Percentiles rank a stretch among this genome's conserved stretches.
phyloP scores from a whole-genome alignment of 148 eudicot species.

The Cornus florida region DNA sequence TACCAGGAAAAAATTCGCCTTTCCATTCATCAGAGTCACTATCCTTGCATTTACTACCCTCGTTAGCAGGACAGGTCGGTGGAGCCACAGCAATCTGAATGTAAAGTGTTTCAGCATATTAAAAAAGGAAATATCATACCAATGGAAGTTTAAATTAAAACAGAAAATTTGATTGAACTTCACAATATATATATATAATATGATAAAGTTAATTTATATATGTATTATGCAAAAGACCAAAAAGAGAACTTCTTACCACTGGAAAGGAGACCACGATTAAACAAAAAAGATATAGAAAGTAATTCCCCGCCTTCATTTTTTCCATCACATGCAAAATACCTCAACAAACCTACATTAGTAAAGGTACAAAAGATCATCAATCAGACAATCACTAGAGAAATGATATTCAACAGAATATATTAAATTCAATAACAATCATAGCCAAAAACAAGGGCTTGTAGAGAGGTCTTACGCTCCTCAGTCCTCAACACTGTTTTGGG shows the following conservation, averaged over 20 bases:
- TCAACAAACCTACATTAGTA: slow-evolving; percentile 16
- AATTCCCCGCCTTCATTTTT: slow-evolving; percentile 27
- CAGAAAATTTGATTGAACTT: background rate
- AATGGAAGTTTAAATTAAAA: too few relatives aligned
- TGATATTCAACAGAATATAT: too few relatives aligned
- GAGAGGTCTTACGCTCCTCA: too few relatives aligned
- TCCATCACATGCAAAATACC: slow-evolving; percentile 22
- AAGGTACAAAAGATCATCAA: background rate
- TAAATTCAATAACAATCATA: too few relatives aligned
- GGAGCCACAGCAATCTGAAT: slow-evolving; percentile 63
- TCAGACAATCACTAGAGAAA: background rate
- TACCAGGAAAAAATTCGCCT: slow-evolving; percentile 92
- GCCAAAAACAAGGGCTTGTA: too few relatives aligned
- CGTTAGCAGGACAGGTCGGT: slow-evolving; percentile 83
- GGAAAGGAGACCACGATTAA: slow-evolving; percentile 26
- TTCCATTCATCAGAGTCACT: slow-evolving; percentile 59
- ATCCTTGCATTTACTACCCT: slow-evolving; percentile 40
- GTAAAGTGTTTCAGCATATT: background rate
- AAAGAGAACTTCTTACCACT: slow-evolving; percentile 44
- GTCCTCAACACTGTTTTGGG: too few relatives aligned
- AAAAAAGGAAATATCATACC: background rate
- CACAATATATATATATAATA: background rate
- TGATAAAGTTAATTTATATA: background rate
- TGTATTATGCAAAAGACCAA: background rate
- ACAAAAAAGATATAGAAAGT: slow-evolving; percentile 37